phyloP scores from a whole-genome alignment of 108 stramenopile genomes.

The Licmophora abbreviata region DNA sequence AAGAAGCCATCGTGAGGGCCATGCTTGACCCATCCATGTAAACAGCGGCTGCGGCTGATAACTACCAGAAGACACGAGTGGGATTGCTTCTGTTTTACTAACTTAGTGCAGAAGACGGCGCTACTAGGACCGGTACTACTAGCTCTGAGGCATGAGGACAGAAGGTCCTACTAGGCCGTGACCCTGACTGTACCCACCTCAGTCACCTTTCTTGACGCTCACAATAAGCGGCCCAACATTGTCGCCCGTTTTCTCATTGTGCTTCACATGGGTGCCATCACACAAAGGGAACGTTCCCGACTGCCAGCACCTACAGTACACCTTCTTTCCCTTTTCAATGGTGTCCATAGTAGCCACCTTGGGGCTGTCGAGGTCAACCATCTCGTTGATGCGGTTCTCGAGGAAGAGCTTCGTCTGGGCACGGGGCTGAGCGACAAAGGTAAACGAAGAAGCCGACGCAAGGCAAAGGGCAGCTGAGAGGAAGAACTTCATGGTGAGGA shows the following conservation, averaged over 20 bases:
- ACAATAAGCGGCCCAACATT: constrained; percentile 91
- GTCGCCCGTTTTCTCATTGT: constrained; percentile 82
- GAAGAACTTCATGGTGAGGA: background rate
- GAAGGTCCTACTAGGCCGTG: background rate
- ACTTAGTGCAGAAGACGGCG: too few relatives aligned
- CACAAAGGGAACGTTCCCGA: constrained; percentile 81
- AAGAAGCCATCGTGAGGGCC: constrained; percentile 7
- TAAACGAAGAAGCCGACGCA: constrained; percentile 11
- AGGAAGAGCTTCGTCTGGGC: background rate
- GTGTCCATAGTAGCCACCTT: constrained; percentile 42
- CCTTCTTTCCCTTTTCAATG: constrained; percentile 33
- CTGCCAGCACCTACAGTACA: constrained; percentile 85
- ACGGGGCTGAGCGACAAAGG: constrained; percentile 10
- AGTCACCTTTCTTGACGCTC: constrained; percentile 8
- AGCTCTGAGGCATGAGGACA: background rate
- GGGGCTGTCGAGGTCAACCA: constrained; percentile 50
- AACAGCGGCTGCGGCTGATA: constrained; percentile 8
- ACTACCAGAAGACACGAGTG: background rate
- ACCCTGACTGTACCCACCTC: too few relatives aligned
- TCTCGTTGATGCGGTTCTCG: constrained; percentile 36
- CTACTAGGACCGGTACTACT: too few relatives aligned
- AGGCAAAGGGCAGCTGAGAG: background rate
- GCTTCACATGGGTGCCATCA: constrained; percentile 70
- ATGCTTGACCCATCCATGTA: constrained; percentile 10
- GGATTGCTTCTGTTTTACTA: too few relatives aligned